phyloP scores from a whole-genome alignment of 441 rosid genomes.

The Croton setiger region DNA sequence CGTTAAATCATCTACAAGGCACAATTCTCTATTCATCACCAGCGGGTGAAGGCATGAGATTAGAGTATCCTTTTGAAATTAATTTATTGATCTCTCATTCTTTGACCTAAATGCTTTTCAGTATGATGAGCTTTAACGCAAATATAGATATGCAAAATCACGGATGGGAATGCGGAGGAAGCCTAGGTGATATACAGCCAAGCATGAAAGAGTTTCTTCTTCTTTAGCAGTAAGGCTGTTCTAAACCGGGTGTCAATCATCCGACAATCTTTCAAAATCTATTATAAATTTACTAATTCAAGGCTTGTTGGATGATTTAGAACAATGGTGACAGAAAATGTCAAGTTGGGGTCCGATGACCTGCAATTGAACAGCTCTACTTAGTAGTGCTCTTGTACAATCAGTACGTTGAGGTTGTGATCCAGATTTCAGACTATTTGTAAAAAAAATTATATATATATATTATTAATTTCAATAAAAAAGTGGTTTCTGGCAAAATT shows the following conservation, averaged over 20 bases:
- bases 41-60: constrained; percentile 65
- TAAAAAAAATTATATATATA: too few relatives aligned
- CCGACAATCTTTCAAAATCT: neutral
- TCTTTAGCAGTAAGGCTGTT: neutral
- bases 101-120: constrained; percentile 5
- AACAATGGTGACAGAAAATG: too few relatives aligned
- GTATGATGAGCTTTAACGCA: constrained; percentile 37
- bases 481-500: too few relatives aligned
- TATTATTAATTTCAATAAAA: too few relatives aligned
- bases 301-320: too few relatives aligned
- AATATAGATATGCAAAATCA: constrained; percentile 66
- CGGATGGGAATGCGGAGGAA: constrained; percentile 89
- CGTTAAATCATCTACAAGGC: constrained; percentile 70
- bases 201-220: neutral
- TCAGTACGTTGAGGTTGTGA: too few relatives aligned
- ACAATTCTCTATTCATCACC: constrained; percentile 65
- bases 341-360: too few relatives aligned
- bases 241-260: neutral
- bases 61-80: constrained; percentile 71
- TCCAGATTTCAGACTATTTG: too few relatives aligned
- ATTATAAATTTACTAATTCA: neutral
- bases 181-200: constrained; percentile 23
- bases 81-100: neutral
- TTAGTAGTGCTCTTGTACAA: too few relatives aligned
- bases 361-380: too few relatives aligned